Evolutionary conservation across 305 asterid species (phyloP).

Genomic region (Rubia tinctorum): DNA sequence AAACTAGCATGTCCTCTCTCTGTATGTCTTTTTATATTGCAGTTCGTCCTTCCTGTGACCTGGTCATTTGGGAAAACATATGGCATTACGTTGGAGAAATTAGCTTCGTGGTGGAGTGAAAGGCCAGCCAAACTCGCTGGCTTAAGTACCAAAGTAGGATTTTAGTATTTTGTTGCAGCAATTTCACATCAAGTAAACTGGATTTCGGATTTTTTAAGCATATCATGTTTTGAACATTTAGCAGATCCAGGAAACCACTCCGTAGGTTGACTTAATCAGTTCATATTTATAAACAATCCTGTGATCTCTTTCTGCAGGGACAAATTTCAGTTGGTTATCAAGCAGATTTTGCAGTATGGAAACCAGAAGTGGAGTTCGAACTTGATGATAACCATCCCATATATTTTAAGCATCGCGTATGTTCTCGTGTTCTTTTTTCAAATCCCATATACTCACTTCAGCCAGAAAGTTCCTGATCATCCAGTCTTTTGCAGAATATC

Average conservation of each 20-base stretch:
- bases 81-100: slow-evolving; percentile 55
- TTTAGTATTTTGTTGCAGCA: neutral
- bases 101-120: slow-evolving; percentile 97
- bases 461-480: neutral
- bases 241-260: slow-evolving; percentile 1
- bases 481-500: slow-evolving; percentile 49
- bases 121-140: slow-evolving; percentile 94
- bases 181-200: neutral
- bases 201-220: too few species aligned
- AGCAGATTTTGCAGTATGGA: slow-evolving; percentile 92
- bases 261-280: neutral
- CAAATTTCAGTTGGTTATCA: slow-evolving; percentile 56
- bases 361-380: slow-evolving; percentile 71
- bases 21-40: slow-evolving; percentile 10
- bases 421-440: neutral
- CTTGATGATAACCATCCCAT: slow-evolving; percentile 60
- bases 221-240: neutral
- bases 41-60: slow-evolving; percentile 93
- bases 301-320: slow-evolving; percentile 45
- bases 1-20: too few species aligned
- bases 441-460: neutral
- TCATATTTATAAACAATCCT: neutral
- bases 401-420: slow-evolving; percentile 70
- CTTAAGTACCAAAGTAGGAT: slow-evolving; percentile 54
- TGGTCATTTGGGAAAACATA: slow-evolving; percentile 83